Evolutionary conservation across 2,329 filamentous ascomycete species (phyloP), one percentile per base, ranked within the genome.

Genomic region (Botrytis porri): DNA sequence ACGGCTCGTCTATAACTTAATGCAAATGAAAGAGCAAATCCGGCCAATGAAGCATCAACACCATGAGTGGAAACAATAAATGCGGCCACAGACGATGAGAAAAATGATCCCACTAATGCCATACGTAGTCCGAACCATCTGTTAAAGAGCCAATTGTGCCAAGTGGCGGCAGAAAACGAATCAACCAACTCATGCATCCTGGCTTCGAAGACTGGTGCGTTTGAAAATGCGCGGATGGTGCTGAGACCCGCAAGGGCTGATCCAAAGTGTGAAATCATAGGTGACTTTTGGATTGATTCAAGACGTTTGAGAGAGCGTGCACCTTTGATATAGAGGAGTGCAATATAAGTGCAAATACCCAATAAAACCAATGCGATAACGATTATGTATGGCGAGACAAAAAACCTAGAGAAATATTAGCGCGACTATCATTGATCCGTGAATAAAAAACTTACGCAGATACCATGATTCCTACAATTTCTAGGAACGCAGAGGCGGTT

Each of bases 251-350:
- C 86, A 14, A 95, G 85, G 0, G 90, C 88, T 1, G 91, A 89
- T 12, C 90, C 89, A 77, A 94, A 94, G 18, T 77, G 75, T 43
- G 75, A 92, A 78, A 93, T 94, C 1, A 95, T 89, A 0, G 92
- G 92, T 0, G 90, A 92, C 81, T 93, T 94, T 70, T 88, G 87
- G 2, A 87, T 92, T 77, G 89, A 92, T 80, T 95, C 92, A 0
- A 95, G 86, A 9, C 93, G 86, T 82, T 94, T 95, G 74, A 91
- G 85, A 16, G 93, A 91, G 39, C 92, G 86, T 0, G 92, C 92
- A 0, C 87, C 92, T 35, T 86, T 82, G 9, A 95, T 85, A 78
- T 92, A 95, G 45, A 83, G 83, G 6, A 84, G 78, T 25, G 32
- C 89, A 80, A 4, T 83, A 74, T 4, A 93, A n/a, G 57, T 71